phyloP scores from a whole-genome alignment of 306 rosid species.

The Myrica gale region DNA sequence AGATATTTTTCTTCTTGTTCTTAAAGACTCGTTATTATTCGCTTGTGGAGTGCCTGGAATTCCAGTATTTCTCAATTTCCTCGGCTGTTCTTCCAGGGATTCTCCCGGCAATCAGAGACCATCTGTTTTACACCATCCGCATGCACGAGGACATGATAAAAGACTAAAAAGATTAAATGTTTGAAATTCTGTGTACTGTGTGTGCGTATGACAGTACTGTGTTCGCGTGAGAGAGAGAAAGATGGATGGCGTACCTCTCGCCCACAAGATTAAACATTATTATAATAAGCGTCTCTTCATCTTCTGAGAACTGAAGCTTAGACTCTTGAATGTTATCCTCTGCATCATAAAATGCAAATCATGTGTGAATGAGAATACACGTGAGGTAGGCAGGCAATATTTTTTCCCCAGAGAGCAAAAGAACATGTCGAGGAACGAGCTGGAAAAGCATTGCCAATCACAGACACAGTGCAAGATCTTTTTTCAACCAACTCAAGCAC shows the following conservation, averaged over 20 bases:
- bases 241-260: not conserved
- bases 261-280: slow-evolving; percentile 16
- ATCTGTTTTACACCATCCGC: slow-evolving; percentile 3
- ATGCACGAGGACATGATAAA: not conserved
- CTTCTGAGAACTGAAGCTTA: not conserved
- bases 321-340: not conserved
- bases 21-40: not conserved
- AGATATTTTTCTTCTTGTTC: not conserved
- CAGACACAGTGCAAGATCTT: not conserved
- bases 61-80: slow-evolving; percentile 18
- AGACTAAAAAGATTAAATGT: not conserved
- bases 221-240: not conserved
- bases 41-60: slow-evolving; percentile 11
- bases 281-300: not conserved
- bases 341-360: not conserved
- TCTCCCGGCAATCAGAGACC: slow-evolving; percentile 16
- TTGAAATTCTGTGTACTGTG: no score
- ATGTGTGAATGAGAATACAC: no score
- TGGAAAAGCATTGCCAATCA: not conserved
- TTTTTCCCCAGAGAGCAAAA: not conserved
- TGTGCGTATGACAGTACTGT: no score
- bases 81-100: slow-evolving; percentile 16
- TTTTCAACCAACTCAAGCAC: not conserved
- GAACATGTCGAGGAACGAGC: no score
- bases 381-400: not conserved